These are phyloP conservation scores for Stygiomarasmius scandens DNA, from an alignment of 1,284 basidiomycete species.

Conservation along the genomic window DNA sequence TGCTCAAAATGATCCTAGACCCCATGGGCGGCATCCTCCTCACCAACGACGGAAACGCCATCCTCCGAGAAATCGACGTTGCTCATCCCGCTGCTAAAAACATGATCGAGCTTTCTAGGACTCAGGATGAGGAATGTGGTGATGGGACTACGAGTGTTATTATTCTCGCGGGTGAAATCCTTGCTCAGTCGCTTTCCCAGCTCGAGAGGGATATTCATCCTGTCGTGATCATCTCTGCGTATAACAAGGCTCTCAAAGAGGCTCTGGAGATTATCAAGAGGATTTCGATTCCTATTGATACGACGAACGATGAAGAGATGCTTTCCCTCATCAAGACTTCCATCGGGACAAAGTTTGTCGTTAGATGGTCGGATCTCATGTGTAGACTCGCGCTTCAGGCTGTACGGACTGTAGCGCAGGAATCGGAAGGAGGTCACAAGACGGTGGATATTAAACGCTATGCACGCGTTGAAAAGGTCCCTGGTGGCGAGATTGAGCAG, in stretches of 20 bases:
- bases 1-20: conserved; percentile 99
- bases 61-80: conserved; percentile 96
- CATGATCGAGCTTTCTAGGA: conserved; percentile 97
- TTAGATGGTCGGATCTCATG: conserved; percentile 97
- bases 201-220: conserved; percentile 97
- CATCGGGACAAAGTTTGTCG: conserved; percentile 99
- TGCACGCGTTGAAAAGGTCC: conserved; percentile 95
- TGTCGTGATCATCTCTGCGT: conserved; percentile 97
- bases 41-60: conserved; percentile 98
- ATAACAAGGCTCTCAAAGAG: conserved; percentile 93
- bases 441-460: conserved; percentile 98
- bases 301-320: conserved; percentile 89
- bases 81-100: conserved; percentile 98
- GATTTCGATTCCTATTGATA: conserved; percentile 91
- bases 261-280: conserved; percentile 86
- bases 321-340: conserved; percentile 96
- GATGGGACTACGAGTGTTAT: conserved; percentile 98
- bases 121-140: conserved; percentile 98
- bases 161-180: conserved; percentile 95
- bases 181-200: conserved; percentile 92
- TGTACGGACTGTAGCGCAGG: conserved; percentile 80
- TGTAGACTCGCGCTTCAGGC: conserved; percentile 93
- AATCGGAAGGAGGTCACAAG: conserved; percentile 68
- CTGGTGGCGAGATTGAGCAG: conserved; percentile 96
- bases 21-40: conserved; percentile 97